Conservation (phyloP, 257 asterid genomes). For the Penstemon eatonii region DNA sequence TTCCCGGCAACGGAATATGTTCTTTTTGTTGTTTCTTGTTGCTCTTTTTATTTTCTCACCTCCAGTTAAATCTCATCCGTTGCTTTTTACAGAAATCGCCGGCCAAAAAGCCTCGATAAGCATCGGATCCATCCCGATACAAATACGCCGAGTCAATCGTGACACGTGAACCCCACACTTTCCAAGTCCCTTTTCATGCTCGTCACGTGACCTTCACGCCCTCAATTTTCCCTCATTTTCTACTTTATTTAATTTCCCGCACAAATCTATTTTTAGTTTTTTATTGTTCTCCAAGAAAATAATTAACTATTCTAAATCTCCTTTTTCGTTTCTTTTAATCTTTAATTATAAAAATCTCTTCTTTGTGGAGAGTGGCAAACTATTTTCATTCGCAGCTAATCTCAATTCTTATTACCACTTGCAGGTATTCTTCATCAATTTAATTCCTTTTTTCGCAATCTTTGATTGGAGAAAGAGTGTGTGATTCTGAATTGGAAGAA, state of each 20-base stretch:
- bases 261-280: too few species aligned
- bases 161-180: slow-evolving; percentile 39
- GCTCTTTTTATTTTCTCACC: neutral
- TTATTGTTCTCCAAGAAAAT: too few species aligned
- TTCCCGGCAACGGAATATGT: slow-evolving; percentile 76
- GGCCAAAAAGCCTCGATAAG: slow-evolving; percentile 35
- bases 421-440: slow-evolving; percentile 29
- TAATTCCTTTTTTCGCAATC: neutral
- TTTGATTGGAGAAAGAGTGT: neutral
- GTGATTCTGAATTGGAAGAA: too few species aligned
- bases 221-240: too few species aligned
- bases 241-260: too few species aligned
- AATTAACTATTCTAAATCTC: too few species aligned
- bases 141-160: slow-evolving; percentile 17
- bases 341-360: neutral
- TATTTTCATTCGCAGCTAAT: slow-evolving; percentile 17
- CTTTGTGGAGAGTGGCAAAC: slow-evolving; percentile 10
- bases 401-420: slow-evolving; percentile 8
- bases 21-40: too few species aligned
- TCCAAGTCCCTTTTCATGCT: neutral
- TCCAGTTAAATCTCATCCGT: slow-evolving; percentile 30
- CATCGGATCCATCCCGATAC: slow-evolving; percentile 22
- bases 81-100: slow-evolving; percentile 25
- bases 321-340: too few species aligned
- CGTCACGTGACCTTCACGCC: slow-evolving; percentile 19